Percentiles rank a stretch among this genome's conserved stretches.
Evolutionary conservation across 208 protist genomes (phyloP).

Genomic region (Leishmania tropica): DNA sequence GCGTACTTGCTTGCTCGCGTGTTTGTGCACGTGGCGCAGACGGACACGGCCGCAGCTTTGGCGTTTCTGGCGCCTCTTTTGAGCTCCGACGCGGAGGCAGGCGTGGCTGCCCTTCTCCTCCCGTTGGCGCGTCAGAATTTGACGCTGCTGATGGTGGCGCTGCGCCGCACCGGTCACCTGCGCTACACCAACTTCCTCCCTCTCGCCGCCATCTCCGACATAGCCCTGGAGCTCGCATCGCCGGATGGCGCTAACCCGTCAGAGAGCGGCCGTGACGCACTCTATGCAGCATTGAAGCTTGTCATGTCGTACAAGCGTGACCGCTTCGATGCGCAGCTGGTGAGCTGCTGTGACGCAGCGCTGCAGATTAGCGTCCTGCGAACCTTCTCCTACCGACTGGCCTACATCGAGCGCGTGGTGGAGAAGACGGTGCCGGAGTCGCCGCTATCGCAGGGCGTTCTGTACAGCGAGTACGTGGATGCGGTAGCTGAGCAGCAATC

Average conservation of each 20-base stretch:
- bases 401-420: slow-evolving; percentile 59
- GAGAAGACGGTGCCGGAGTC: slow-evolving; percentile 43
- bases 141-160: slow-evolving; percentile 51
- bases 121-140: slow-evolving; percentile 74
- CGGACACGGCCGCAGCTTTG: slow-evolving; percentile 25
- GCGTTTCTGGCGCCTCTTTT: slow-evolving; percentile 33
- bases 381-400: slow-evolving; percentile 41
- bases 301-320: slow-evolving; percentile 32
- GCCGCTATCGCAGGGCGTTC: slow-evolving; percentile 28
- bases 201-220: slow-evolving; percentile 70
- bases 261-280: slow-evolving; percentile 31
- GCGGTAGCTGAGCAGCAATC: slow-evolving; percentile 42
- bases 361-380: slow-evolving; percentile 63
- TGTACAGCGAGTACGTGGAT: slow-evolving; percentile 60
- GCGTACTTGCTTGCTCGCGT: slow-evolving; percentile 62
- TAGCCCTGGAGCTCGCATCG: slow-evolving; percentile 41
- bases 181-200: slow-evolving; percentile 44
- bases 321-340: slow-evolving; percentile 33
- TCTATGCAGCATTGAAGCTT: slow-evolving; percentile 50
- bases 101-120: slow-evolving; percentile 45
- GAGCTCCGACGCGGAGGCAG: slow-evolving; percentile 10
- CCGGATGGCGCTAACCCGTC: slow-evolving; percentile 27
- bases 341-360: slow-evolving; percentile 39
- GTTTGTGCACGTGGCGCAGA: slow-evolving; percentile 36
- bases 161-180: slow-evolving; percentile 41